These are phyloP conservation scores for Phyllosticta ampelicida DNA, from an alignment of 2,329 filamentous ascomycete genomes.

Conservation along the genomic window DNA sequence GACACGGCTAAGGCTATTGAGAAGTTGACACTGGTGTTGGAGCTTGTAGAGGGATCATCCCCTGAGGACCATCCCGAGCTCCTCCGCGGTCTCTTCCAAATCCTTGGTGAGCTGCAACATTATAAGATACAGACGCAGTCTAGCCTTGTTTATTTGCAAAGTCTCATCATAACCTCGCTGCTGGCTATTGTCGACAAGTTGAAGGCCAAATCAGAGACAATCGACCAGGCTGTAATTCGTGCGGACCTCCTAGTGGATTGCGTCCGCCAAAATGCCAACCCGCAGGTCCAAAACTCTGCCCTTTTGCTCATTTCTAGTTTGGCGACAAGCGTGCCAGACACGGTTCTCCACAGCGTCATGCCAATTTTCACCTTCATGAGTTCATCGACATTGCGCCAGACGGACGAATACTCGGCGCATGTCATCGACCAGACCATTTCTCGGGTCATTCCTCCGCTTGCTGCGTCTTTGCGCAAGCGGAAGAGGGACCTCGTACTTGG, in stretches of 20 bases:
- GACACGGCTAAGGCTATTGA: conserved; percentile 59
- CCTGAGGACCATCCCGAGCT: conserved; percentile 67
- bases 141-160: conserved; percentile 83
- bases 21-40: conserved; percentile 75
- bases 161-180: conserved; percentile 70
- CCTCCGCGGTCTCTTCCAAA: conserved; percentile 67
- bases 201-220: conserved; percentile 47
- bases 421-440: conserved; percentile 90
- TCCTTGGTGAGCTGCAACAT: conserved; percentile 77
- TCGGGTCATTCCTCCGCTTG: conserved; percentile 83
- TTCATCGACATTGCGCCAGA: conserved; percentile 77
- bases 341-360: conserved; percentile 96
- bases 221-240: conserved; percentile 70
- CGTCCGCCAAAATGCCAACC: conserved; percentile 81
- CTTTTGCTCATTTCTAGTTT: conserved; percentile 79
- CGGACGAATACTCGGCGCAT: conserved; percentile 92
- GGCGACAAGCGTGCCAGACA: conserved; percentile 76
- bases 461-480: conserved; percentile 68
- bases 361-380: conserved; percentile 99
- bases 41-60: conserved; percentile 72
- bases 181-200: conserved; percentile 73
- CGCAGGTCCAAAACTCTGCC: conserved; percentile 86
- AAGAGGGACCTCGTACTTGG: conserved; percentile 71
- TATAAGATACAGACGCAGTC: conserved; percentile 72
- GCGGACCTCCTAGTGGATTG: conserved; percentile 89